Base-by-base conservation (phyloP, 148 eudicot species). In the Cornus florida region DNA sequence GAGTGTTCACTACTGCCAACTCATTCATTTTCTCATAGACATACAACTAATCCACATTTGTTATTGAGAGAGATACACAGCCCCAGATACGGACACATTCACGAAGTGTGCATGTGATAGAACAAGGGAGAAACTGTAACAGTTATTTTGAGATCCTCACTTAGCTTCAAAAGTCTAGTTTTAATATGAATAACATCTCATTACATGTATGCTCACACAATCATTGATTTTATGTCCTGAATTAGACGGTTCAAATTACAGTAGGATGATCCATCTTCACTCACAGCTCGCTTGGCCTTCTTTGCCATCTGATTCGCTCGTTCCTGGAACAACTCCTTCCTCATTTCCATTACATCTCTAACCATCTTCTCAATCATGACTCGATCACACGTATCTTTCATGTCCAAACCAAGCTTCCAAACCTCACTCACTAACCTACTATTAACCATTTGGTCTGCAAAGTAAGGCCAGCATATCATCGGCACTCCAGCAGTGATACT, bases 381-480 rank as follows among this genome's bases (percentile, higher is more conserved):
- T 76, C 39, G 33, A 33, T 57, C 83, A 81, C 50, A 86, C 76
- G 67, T 84, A 82, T 64, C 89, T 79, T 87, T 84, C 84, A 87
- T 82, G 64, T 87, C 87, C 10, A 84, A 7, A 6, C 89, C 89
- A 33, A 85, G 67, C 22, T 62, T 85, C 88, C 84, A 87, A 0
- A 81, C 70, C 66, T 77, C 83, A 50, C 83, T 76, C 4, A 82
- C 90, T 31, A 4, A 79, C 81, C 90, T 79, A 50, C 88, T 83
- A 71, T 86, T 86, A 19, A 86, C 64, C 33, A 73, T 84, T 31
- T 88, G 90, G 56, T 88, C 88, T 16, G 77, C 79, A 82, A 83
- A 82, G 80, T 70, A 77, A 48, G 90, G 90, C 90, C 88, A 86
- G 69, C 88, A 86, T 0, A 83, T 65, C 90, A 88, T 88, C 17